phyloP scores from a whole-genome alignment of 306 rosid genomes.

The Lupinus albus region DNA sequence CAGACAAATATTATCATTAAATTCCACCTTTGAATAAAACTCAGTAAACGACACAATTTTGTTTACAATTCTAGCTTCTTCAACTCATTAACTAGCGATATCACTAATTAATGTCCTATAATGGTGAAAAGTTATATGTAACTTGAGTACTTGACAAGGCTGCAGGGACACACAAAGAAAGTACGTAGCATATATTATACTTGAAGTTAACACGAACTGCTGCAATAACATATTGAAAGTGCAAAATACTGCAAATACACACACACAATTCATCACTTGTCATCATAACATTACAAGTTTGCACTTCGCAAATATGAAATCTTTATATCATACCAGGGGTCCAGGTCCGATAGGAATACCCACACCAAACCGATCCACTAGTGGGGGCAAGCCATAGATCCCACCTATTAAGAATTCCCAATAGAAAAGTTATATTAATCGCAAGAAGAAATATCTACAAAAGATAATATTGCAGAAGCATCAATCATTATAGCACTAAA shows the following conservation, averaged over 20 bases:
- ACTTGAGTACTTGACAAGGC: neutral
- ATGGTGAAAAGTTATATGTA: neutral
- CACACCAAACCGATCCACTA: conserved; percentile 64
- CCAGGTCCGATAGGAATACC: conserved; percentile 72
- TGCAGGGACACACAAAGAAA: neutral
- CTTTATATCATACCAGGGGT: conserved; percentile 55
- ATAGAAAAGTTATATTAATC: neutral
- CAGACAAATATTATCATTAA: conserved; percentile 36
- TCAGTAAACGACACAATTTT: conserved; percentile 26
- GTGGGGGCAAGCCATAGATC: conserved; percentile 64
- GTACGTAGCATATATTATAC: neutral
- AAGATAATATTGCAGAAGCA: neutral
- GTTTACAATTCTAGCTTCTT: neutral
- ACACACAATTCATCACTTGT: neutral
- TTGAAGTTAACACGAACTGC: neutral
- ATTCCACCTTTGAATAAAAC: conserved; percentile 21
- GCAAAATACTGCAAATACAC: too few species aligned
- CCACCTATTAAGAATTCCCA: conserved; percentile 55
- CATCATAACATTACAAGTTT: conserved; percentile 18
- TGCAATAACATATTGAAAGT: neutral
- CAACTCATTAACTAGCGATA: conserved; percentile 2
- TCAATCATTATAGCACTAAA: neutral
- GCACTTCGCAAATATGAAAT: neutral
- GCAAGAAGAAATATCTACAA: conserved; percentile 1
- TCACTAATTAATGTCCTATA: neutral